Percentiles rank a stretch among this genome's conserved stretches.
Evolutionary conservation across 2,329 filamentous ascomycete genomes (phyloP).

Genomic region (Apiospora pterosperma): DNA sequence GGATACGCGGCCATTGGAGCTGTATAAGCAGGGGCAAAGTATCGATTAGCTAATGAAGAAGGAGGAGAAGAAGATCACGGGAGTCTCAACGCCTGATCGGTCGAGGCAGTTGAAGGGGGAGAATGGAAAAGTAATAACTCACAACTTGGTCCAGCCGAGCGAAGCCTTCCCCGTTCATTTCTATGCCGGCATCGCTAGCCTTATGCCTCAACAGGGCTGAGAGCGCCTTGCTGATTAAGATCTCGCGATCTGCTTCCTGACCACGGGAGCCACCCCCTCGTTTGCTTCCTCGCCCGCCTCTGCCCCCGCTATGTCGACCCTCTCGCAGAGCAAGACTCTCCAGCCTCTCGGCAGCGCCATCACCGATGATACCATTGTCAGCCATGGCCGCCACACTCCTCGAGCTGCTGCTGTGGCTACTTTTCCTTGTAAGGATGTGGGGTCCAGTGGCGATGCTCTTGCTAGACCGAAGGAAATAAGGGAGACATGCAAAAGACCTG

Average conservation of each 20-base stretch:
- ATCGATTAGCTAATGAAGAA: no score
- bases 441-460: not conserved
- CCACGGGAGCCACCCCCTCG: slow-evolving; percentile 27
- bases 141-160: slow-evolving; percentile 57
- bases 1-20: slow-evolving; percentile 57
- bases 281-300: slow-evolving; percentile 23
- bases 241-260: slow-evolving; percentile 33
- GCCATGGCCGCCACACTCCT: not conserved
- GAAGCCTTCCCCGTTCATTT: slow-evolving; percentile 57
- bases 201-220: slow-evolving; percentile 54
- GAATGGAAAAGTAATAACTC: slow-evolving; percentile 33
- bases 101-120: no score
- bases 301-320: slow-evolving; percentile 17
- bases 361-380: not conserved
- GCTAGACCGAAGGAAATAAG: not conserved
- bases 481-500: not conserved
- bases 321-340: slow-evolving; percentile 7
- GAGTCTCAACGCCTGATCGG: no score
- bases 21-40: no score
- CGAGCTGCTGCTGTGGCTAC: not conserved
- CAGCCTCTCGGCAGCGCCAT: slow-evolving; percentile 9
- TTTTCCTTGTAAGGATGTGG: not conserved
- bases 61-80: no score
- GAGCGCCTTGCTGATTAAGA: slow-evolving; percentile 49
- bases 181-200: slow-evolving; percentile 52